Percentiles rank a stretch among this genome's conserved stretches.
phyloP scores from a whole-genome alignment of 805 yeast genomes.

The Suhomyces tanzawaensis region DNA sequence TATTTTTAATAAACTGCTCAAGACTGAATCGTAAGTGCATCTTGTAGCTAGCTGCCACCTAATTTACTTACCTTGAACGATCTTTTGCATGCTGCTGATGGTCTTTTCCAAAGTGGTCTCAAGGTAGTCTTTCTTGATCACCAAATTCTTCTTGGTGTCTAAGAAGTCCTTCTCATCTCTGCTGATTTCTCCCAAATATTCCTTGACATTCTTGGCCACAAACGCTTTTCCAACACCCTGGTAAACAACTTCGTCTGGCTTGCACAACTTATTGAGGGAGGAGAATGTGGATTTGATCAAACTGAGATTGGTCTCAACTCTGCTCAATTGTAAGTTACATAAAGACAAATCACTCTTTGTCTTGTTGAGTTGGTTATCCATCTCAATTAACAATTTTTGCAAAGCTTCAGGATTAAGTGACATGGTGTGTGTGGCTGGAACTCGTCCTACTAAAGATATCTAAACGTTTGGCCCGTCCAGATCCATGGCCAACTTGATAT shows the following conservation, averaged over 20 bases:
- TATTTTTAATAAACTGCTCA: no score
- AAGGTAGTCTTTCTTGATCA: constrained; percentile 68
- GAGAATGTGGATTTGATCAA: constrained; percentile 55
- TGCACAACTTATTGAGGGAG: constrained; percentile 47
- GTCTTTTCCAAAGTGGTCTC: constrained; percentile 78
- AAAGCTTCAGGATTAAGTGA: constrained; percentile 44
- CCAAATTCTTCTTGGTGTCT: constrained; percentile 59
- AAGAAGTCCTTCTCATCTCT: constrained; percentile 51
- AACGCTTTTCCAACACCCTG: constrained; percentile 82
- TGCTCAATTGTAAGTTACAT: constrained; percentile 51
- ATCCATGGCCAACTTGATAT: not conserved
- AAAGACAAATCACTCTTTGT: constrained; percentile 58
- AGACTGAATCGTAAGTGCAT: no score
- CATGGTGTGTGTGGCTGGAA: constrained; percentile 7
- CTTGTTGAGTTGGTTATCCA: constrained; percentile 61
- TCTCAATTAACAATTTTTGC: constrained; percentile 57
- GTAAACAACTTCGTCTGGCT: constrained; percentile 59
- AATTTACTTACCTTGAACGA: constrained; percentile 17
- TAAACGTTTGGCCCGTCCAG: not conserved
- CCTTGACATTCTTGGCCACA: constrained; percentile 41
- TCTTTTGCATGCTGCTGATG: constrained; percentile 56
- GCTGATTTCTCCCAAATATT: constrained; percentile 49
- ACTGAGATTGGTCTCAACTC: constrained; percentile 48
- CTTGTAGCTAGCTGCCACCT: no score
- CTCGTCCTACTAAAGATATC: no score